Conservation (phyloP, 768 basidiomycete genomes). For the Boletus eberwhitei region DNA sequence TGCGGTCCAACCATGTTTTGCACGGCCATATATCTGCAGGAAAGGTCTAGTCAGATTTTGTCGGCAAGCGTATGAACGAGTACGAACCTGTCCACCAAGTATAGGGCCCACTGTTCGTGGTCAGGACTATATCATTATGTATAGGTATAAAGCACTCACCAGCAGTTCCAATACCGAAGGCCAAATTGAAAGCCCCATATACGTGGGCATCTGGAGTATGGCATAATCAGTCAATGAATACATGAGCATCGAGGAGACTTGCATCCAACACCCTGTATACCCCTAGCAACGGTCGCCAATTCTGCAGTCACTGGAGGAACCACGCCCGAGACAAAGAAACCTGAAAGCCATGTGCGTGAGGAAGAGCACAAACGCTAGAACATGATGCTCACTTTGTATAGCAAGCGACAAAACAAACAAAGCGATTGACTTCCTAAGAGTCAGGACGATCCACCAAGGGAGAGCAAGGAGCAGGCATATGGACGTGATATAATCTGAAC, state of each 20-base stretch:
- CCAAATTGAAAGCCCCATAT: slow-evolving; percentile 72
- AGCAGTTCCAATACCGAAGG: slow-evolving; percentile 61
- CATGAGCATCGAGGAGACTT: slow-evolving; percentile 23
- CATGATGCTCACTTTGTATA: slow-evolving; percentile 46
- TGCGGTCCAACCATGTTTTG: slow-evolving; percentile 56
- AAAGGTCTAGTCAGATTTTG: neutral
- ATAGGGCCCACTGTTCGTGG: slow-evolving; percentile 57
- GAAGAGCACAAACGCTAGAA: neutral
- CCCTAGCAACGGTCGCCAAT: slow-evolving; percentile 55
- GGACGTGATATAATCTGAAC: slow-evolving; percentile 53
- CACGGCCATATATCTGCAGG: slow-evolving; percentile 56
- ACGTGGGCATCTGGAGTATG: slow-evolving; percentile 58
- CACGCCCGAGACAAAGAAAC: slow-evolving; percentile 57
- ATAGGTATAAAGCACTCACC: slow-evolving; percentile 36
- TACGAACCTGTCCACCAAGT: slow-evolving; percentile 60
- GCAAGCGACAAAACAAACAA: slow-evolving; percentile 40
- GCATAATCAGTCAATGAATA: neutral
- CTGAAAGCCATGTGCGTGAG: slow-evolving; percentile 33
- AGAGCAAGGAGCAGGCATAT: slow-evolving; percentile 47
- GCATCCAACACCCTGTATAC: slow-evolving; percentile 67
- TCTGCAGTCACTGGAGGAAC: slow-evolving; percentile 65
- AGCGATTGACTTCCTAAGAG: slow-evolving; percentile 49
- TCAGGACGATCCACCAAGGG: slow-evolving; percentile 63
- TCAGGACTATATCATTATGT: slow-evolving; percentile 1
- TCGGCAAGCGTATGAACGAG: neutral